phyloP scores from a whole-genome alignment of 108 stramenopile genomes.

The Conticribra guillardii region DNA sequence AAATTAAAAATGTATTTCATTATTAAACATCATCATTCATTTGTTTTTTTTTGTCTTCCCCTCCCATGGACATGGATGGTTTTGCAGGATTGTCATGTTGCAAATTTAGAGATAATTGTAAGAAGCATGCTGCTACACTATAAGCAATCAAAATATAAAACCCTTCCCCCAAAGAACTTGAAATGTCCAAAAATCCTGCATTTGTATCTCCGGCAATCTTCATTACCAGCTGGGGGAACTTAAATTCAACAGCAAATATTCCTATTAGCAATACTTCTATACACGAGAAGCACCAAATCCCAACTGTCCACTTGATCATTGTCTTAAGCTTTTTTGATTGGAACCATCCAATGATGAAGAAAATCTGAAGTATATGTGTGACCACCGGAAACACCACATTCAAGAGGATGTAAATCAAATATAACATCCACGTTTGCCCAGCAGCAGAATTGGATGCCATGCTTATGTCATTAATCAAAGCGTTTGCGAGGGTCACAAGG shows the following conservation, averaged over 20 bases:
- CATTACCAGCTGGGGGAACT: constrained; percentile 44
- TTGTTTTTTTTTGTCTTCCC: no score
- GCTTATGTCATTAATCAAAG: constrained; percentile 36
- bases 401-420: constrained; percentile 38
- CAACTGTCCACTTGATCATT: constrained; percentile 30
- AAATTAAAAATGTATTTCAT: no score
- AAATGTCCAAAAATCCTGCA: constrained; percentile 39
- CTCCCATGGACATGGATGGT: no score
- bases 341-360: constrained; percentile 23
- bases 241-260: constrained; percentile 49
- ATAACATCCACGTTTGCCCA: constrained; percentile 50
- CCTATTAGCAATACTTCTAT: constrained; percentile 53
- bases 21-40: no score
- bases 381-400: constrained; percentile 40
- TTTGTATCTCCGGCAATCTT: constrained; percentile 49
- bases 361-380: constrained; percentile 48
- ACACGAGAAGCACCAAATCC: constrained; percentile 52
- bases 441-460: constrained; percentile 34
- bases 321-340: constrained; percentile 20
- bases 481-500: constrained; percentile 45
- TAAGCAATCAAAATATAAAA: constrained; percentile 57
- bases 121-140: constrained; percentile 40
- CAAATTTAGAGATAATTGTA: constrained; percentile 28
- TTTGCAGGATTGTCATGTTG: background rate
- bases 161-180: constrained; percentile 42